Percentiles rank a stretch among this genome's conserved stretches.
Evolutionary conservation across 495 filamentous ascomycete species (phyloP).

Genomic region (Pseudomonodictys pantanalensis): DNA sequence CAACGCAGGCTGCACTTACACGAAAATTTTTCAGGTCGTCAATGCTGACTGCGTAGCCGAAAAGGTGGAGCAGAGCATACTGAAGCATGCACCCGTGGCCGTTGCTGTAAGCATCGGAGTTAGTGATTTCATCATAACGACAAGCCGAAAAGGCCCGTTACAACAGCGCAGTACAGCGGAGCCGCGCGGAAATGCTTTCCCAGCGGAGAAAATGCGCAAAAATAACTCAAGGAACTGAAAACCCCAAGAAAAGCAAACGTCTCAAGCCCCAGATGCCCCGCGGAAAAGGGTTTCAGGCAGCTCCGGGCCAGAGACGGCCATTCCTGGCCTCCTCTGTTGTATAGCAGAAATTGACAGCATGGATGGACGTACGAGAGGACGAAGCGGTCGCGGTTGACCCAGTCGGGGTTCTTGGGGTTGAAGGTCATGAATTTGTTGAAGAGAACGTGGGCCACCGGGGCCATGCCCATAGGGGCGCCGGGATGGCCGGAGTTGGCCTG

Average conservation of each 20-base stretch:
- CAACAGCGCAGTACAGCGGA: conserved; percentile 15
- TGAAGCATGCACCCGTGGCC: conserved; percentile 99
- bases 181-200: conserved; percentile 13
- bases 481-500: conserved; percentile 97
- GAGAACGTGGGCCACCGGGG: conserved; percentile 92
- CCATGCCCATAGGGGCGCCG: conserved; percentile 99
- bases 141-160: background rate
- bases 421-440: conserved; percentile 99
- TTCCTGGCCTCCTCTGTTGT: background rate
- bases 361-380: conserved; percentile 85
- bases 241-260: conserved; percentile 18
- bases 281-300: conserved; percentile 23
- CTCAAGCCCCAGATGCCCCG: conserved; percentile 9
- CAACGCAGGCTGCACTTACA: conserved; percentile 57
- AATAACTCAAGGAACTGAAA: conserved; percentile 5
- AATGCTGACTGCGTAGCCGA: conserved; percentile 79
- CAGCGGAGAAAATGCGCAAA: background rate
- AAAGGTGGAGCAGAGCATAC: conserved; percentile 96
- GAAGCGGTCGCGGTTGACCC: conserved; percentile 96
- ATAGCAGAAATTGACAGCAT: conserved; percentile 1
- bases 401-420: conserved; percentile 98
- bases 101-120: conserved; percentile 63
- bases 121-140: conserved; percentile 11
- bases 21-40: conserved; percentile 95
- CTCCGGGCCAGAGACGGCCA: background rate